phyloP scores from a whole-genome alignment of 768 basidiomycete genomes.

The Kwoniella dejecticola region DNA sequence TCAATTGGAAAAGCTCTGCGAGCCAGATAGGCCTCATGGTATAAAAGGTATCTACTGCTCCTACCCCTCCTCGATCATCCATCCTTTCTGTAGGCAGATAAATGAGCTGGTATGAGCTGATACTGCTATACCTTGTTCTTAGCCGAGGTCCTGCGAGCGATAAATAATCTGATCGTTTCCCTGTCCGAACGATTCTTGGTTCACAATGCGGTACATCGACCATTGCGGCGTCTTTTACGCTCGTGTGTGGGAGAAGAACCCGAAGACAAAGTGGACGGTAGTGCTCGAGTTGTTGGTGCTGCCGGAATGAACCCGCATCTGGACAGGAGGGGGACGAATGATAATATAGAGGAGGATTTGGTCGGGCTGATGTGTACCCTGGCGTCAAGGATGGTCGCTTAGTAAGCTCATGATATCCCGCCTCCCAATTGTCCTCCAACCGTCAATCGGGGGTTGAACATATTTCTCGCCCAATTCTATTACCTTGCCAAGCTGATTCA shows the following conservation, averaged over 20 bases:
- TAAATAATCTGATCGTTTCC: conserved; percentile 86
- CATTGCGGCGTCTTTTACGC: conserved; percentile 77
- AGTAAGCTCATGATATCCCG: conserved; percentile 23
- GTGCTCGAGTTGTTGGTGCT: conserved; percentile 72
- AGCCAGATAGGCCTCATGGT: conserved; percentile 81
- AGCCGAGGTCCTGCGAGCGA: conserved; percentile 79
- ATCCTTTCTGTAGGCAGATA: no score
- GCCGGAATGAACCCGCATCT: conserved; percentile 57
- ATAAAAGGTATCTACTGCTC: conserved; percentile 64
- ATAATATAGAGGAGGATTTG: conserved; percentile 61
- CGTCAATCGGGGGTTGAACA: no score
- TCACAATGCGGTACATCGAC: conserved; percentile 85
- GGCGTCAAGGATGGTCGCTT: conserved; percentile 84
- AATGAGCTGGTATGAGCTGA: no score
- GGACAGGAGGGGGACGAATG: conserved; percentile 19
- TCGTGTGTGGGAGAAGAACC: conserved; percentile 90
- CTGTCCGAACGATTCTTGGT: conserved; percentile 92
- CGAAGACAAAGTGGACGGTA: conserved; percentile 83
- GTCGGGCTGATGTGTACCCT: conserved; percentile 88
- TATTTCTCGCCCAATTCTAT: no score
- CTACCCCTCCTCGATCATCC: no score
- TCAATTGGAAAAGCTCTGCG: conserved; percentile 80
- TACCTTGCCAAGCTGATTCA: conserved; percentile 68
- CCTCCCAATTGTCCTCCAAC: not conserved
- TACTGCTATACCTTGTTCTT: no score